phyloP scores from a whole-genome alignment of 169 alveolate genomes.

The Plasmodium coatneyi region DNA sequence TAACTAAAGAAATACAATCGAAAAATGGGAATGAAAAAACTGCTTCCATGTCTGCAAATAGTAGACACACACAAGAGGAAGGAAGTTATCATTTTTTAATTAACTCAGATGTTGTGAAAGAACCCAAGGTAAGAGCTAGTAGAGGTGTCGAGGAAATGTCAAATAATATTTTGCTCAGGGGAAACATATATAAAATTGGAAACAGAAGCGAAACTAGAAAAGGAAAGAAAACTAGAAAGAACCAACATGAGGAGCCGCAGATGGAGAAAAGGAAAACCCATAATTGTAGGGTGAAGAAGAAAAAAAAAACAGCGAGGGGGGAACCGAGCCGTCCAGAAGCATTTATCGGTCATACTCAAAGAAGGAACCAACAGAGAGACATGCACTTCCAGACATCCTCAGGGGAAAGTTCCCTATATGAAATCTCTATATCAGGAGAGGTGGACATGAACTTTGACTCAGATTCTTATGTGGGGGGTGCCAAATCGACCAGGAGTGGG shows the following conservation, averaged over 20 bases:
- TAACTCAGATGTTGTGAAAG: slow-evolving; percentile 13
- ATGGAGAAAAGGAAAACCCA: background rate
- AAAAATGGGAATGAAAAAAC: background rate
- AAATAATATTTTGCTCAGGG: slow-evolving; percentile 28
- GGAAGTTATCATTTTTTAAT: slow-evolving; percentile 28
- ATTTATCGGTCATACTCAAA: background rate
- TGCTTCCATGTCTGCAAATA: background rate
- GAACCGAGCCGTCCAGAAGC: background rate
- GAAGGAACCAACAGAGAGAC: background rate
- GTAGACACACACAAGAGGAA: background rate
- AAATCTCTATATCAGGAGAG: slow-evolving; percentile 41
- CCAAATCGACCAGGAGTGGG: background rate
- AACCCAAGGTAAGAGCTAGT: background rate
- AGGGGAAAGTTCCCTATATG: slow-evolving; percentile 28
- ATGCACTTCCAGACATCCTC: background rate
- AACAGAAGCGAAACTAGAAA: background rate
- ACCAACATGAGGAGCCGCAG: background rate
- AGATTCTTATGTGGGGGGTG: background rate
- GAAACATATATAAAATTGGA: slow-evolving; percentile 4
- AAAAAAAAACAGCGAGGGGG: background rate
- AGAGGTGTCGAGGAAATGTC: background rate
- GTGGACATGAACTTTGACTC: slow-evolving; percentile 27
- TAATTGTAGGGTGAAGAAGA: background rate
- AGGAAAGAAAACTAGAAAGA: background rate
- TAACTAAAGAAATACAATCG: background rate